phyloP scores from a whole-genome alignment of 768 basidiomycete species.

The Suillus placidus region DNA sequence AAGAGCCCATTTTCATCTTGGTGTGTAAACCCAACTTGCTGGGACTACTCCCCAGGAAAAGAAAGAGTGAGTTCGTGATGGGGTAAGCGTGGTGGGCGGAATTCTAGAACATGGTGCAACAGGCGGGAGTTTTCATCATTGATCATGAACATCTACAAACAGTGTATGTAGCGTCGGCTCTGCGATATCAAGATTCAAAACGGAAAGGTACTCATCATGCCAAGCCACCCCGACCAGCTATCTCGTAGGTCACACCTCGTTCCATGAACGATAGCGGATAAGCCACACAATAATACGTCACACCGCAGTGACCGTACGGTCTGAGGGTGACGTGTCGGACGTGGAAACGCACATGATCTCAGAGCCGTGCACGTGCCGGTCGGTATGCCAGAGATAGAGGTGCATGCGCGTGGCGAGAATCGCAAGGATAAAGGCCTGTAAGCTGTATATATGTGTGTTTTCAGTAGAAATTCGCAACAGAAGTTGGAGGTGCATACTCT shows the following conservation, averaged over 20 bases:
- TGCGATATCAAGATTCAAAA: background rate
- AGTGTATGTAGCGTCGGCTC: background rate
- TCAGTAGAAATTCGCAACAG: background rate
- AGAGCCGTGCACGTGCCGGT: background rate
- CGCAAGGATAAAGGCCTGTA: background rate
- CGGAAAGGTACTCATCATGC: background rate
- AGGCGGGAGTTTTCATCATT: background rate
- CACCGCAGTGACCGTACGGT: background rate
- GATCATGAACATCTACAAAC: background rate
- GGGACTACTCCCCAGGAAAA: background rate
- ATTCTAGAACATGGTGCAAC: background rate
- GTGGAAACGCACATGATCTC: background rate
- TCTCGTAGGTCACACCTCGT: background rate
- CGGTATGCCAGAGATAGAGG: background rate
- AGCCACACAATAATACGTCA: background rate
- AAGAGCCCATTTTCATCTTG: no score
- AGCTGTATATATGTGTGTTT: background rate
- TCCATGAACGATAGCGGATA: background rate
- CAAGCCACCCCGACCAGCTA: background rate
- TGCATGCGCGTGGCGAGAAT: background rate
- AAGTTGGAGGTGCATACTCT: background rate
- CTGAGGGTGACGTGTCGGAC: background rate
- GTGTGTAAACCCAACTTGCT: background rate
- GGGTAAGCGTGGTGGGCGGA: background rate
- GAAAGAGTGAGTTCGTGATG: background rate